Evolutionary conservation across 371 early-diverging fungal genomes (phyloP).

Genomic region (Lichtheimia corymbifera): DNA sequence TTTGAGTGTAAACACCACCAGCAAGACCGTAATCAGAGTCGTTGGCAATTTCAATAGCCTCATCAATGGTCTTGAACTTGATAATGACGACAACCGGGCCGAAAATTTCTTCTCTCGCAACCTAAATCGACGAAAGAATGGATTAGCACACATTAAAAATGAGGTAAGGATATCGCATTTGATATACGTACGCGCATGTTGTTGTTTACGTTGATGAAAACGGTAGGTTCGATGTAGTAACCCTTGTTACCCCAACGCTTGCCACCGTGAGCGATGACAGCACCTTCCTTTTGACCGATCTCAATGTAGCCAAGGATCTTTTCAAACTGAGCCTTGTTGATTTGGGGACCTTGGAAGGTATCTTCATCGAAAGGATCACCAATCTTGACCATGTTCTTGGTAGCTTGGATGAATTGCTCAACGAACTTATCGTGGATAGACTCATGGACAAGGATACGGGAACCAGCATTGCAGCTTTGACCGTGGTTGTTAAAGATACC

Average conservation of each 20-base stretch:
- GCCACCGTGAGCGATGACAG: slow-evolving; percentile 68
- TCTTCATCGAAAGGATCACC: slow-evolving; percentile 62
- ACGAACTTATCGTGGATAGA: slow-evolving; percentile 75
- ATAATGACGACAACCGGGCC: slow-evolving; percentile 86
- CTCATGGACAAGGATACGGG: slow-evolving; percentile 83
- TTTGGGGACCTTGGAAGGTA: slow-evolving; percentile 73
- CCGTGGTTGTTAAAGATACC: slow-evolving; percentile 84
- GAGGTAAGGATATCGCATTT: too few relatives aligned
- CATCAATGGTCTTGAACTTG: slow-evolving; percentile 75
- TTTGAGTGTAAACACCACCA: slow-evolving; percentile 81
- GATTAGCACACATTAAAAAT: too few relatives aligned
- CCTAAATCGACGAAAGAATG: slow-evolving; percentile 12
- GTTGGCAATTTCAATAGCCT: slow-evolving; percentile 78
- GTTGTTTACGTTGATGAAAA: slow-evolving; percentile 72
- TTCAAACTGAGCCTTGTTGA: slow-evolving; percentile 78
- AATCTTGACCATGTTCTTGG: slow-evolving; percentile 57
- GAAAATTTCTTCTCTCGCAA: slow-evolving; percentile 89
- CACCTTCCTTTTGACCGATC: slow-evolving; percentile 60
- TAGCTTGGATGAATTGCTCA: slow-evolving; percentile 60
- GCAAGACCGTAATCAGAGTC: slow-evolving; percentile 83
- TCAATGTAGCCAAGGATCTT: slow-evolving; percentile 67
- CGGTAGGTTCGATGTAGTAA: slow-evolving; percentile 80
- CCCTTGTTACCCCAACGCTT: slow-evolving; percentile 68
- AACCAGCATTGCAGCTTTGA: slow-evolving; percentile 89
- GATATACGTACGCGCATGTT: slow-evolving; percentile 57